phyloP scores from a whole-genome alignment of 306 rosid genomes.

The Cucurbita maxima region DNA sequence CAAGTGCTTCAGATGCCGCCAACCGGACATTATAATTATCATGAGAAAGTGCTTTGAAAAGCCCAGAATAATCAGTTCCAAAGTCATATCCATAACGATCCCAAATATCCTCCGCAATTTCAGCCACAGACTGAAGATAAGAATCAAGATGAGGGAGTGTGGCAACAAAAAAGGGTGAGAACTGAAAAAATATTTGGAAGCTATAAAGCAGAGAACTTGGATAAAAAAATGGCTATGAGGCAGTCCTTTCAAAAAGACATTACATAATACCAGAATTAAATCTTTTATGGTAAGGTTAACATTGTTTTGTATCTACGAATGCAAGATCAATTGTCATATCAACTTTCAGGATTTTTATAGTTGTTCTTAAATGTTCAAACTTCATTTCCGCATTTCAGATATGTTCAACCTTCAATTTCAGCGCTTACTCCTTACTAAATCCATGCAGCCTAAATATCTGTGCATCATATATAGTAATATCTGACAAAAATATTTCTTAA shows the following conservation, averaged over 20 bases:
- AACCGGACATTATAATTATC: constrained; percentile 63
- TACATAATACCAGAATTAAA: not conserved
- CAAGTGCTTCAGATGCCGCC: constrained; percentile 91
- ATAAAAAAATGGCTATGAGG: not conserved
- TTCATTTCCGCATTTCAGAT: not conserved
- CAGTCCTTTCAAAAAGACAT: not conserved
- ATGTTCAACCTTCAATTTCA: not conserved
- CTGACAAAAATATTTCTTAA: not conserved
- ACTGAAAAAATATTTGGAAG: not conserved
- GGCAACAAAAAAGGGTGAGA: not conserved
- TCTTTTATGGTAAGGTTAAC: not conserved
- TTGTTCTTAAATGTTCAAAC: not conserved
- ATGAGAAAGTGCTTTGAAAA: constrained; percentile 77
- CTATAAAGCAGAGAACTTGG: not conserved
- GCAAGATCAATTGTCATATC: not conserved
- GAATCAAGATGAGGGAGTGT: not conserved
- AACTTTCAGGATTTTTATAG: not conserved
- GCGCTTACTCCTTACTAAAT: not conserved
- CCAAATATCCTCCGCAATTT: constrained; percentile 87
- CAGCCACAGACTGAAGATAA: constrained; percentile 65
- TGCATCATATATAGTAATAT: not conserved
- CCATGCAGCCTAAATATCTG: not conserved
- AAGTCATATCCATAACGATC: constrained; percentile 87
- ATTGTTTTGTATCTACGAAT: not conserved
- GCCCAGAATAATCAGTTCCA: constrained; percentile 83